phyloP scores from a whole-genome alignment of 2,329 filamentous ascomycete species.

The Hypoxylon sp. region DNA sequence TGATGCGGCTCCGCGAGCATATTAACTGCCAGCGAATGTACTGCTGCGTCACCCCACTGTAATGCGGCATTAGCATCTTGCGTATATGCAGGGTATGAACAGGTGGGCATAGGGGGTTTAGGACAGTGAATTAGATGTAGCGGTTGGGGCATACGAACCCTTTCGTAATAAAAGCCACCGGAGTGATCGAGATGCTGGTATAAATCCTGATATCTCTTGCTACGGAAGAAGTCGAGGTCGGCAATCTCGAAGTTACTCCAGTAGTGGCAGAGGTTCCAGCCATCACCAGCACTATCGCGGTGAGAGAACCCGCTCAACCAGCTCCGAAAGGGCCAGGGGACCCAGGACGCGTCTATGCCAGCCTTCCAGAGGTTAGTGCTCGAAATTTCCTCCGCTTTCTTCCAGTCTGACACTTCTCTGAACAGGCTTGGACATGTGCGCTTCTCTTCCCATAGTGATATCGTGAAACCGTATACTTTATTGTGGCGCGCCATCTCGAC shows the following conservation, averaged over 20 bases:
- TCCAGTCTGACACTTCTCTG: slow-evolving; percentile 52
- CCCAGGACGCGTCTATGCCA: slow-evolving; percentile 50
- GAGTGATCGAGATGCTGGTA: slow-evolving; percentile 50
- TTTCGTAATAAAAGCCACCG: slow-evolving; percentile 55
- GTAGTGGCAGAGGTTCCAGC: slow-evolving; percentile 56
- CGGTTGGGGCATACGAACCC: slow-evolving; percentile 43
- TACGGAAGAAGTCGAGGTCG: slow-evolving; percentile 54
- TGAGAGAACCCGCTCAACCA: slow-evolving; percentile 49
- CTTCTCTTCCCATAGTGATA: slow-evolving; percentile 53
- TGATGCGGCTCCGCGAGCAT: slow-evolving; percentile 52
- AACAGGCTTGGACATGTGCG: slow-evolving; percentile 54
- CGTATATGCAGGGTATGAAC: background rate
- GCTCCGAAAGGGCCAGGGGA: slow-evolving; percentile 52
- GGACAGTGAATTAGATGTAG: background rate
- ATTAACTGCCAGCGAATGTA: slow-evolving; percentile 54
- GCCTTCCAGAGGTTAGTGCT: slow-evolving; percentile 53
- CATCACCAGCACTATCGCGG: slow-evolving; percentile 50
- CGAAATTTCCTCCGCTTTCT: slow-evolving; percentile 48
- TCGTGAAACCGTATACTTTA: slow-evolving; percentile 55
- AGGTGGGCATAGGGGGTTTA: background rate
- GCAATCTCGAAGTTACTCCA: slow-evolving; percentile 59
- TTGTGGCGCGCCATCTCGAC: slow-evolving; percentile 53
- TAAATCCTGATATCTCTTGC: slow-evolving; percentile 50
- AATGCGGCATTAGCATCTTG: slow-evolving; percentile 9
- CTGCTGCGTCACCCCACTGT: slow-evolving; percentile 55